Base-by-base conservation (phyloP, 805 yeast genomes). In the Cyberlindnera galapagoensis region DNA sequence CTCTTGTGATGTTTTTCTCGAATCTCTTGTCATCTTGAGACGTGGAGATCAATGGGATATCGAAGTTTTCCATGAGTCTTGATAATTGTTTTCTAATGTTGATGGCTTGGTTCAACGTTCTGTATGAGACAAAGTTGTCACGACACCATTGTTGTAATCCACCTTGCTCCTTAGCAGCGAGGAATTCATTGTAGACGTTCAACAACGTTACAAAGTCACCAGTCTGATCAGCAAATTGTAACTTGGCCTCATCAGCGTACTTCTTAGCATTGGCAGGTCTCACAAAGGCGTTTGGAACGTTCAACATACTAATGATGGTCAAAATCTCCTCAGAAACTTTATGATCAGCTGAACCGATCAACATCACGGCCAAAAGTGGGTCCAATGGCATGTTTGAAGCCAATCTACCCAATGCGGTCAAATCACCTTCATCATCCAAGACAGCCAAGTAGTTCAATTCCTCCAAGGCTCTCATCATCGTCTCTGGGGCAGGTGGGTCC, bases 401-500 rank as follows among this genome's bases (percentile, higher is more conserved):
- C 50, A 80, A 57, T 47, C 96, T 71, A 38, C 98, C 98, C 40
- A 90, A 64, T 1, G 92, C 73, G 0, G 97, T 92, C 45, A 90
- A 63, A 34, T 81, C 80, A 39, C 97, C 98, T 28, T 86, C 90
- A 55, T 92, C 96, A 45, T 85, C 84, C 33, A 90, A 69, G 63
- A 97, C 92, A 15, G 81, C 79, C 40, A 90, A 65, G 54, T 86
- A 92, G 54, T 92, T 88, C 51, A 90, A 69, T 58, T 90, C 98
- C 59, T 90, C 98, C 42, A 90, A 65, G 0, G 97, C 97, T 56
- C 98, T 73, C 98, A 92, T 92, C 98, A 90, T 92, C 6, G 98
- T 92, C 60, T 90, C 98, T 8, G 98, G 98, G 3, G 97, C 97
- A 10, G 98, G 98, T 7, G 98, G 97, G 54, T 90, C 98, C 95